Evolutionary conservation across 2,329 filamentous ascomycete genomes (phyloP).

Genomic region (Nannizzia gypsea): DNA sequence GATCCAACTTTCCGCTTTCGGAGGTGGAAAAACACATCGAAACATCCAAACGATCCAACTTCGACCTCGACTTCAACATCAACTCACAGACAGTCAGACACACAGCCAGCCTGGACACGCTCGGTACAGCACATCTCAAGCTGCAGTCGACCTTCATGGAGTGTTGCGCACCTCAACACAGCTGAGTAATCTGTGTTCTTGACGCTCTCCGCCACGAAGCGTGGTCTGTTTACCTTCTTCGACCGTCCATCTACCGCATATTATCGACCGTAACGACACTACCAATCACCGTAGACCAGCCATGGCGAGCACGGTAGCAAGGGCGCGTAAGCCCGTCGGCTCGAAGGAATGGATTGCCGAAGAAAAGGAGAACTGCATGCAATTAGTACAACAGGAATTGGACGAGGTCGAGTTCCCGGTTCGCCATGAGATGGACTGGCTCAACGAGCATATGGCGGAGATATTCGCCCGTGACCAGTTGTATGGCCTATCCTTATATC

Average conservation of each 20-base stretch:
- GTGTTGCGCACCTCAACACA: background rate
- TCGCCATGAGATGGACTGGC: constrained; percentile 89
- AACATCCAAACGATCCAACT: background rate
- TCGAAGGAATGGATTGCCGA: constrained; percentile 74
- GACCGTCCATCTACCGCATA: background rate
- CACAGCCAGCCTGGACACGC: too few species aligned
- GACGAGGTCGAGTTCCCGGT: constrained; percentile 91
- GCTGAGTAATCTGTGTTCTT: background rate
- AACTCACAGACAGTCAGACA: background rate
- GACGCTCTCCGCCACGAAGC: background rate
- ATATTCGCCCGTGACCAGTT: constrained; percentile 79
- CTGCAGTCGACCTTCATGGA: background rate
- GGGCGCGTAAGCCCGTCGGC: constrained; percentile 50
- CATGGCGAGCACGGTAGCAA: constrained; percentile 29
- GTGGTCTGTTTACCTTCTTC: background rate
- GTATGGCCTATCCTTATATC: constrained; percentile 42
- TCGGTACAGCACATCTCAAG: too few species aligned
- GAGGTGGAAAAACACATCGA: background rate
- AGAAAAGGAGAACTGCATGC: constrained; percentile 66
- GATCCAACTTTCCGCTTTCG: background rate
- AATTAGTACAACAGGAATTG: constrained; percentile 67
- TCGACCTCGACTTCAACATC: background rate
- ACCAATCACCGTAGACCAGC: background rate
- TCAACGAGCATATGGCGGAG: constrained; percentile 96
- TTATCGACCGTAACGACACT: background rate